Evolutionary conservation across 208 protist species (phyloP).

Genomic region (Novymonas esmeraldas): DNA sequence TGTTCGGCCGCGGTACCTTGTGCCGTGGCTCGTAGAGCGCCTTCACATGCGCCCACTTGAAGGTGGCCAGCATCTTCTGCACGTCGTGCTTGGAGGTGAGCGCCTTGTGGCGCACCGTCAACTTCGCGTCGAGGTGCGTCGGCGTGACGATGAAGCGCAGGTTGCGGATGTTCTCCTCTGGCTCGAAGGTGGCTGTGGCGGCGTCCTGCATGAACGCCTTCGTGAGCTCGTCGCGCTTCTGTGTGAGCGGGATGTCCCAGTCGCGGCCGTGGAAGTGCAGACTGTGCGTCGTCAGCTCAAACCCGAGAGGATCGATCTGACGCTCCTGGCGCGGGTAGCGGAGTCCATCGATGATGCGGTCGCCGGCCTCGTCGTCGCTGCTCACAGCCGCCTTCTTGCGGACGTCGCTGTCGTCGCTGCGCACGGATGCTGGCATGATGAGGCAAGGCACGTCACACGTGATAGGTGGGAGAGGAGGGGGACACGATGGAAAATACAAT

Average conservation of each 20-base stretch:
- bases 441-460: not conserved
- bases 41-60: slow-evolving; percentile 46
- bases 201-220: slow-evolving; percentile 54
- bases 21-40: slow-evolving; percentile 58
- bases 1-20: slow-evolving; percentile 32
- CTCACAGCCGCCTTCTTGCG: slow-evolving; percentile 16
- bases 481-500: not conserved
- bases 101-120: slow-evolving; percentile 62
- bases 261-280: slow-evolving; percentile 69
- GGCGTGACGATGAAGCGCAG: slow-evolving; percentile 62
- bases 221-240: slow-evolving; percentile 60
- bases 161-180: slow-evolving; percentile 50
- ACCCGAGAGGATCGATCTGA: slow-evolving; percentile 69
- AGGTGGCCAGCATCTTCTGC: slow-evolving; percentile 49
- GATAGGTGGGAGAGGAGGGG: too few relatives aligned
- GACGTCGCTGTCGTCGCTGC: slow-evolving; percentile 14
- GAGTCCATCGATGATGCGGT: slow-evolving; percentile 68
- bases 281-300: slow-evolving; percentile 63
- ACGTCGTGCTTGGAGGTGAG: slow-evolving; percentile 42
- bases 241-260: slow-evolving; percentile 71
- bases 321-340: slow-evolving; percentile 56
- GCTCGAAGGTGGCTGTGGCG: slow-evolving; percentile 42
- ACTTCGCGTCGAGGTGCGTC: slow-evolving; percentile 48
- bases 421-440: slow-evolving; percentile 13
- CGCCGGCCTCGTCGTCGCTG: slow-evolving; percentile 40